These are phyloP conservation scores for Orobanche coerulescens DNA, from an alignment of 257 asterid genomes.

Conservation along the genomic window DNA sequence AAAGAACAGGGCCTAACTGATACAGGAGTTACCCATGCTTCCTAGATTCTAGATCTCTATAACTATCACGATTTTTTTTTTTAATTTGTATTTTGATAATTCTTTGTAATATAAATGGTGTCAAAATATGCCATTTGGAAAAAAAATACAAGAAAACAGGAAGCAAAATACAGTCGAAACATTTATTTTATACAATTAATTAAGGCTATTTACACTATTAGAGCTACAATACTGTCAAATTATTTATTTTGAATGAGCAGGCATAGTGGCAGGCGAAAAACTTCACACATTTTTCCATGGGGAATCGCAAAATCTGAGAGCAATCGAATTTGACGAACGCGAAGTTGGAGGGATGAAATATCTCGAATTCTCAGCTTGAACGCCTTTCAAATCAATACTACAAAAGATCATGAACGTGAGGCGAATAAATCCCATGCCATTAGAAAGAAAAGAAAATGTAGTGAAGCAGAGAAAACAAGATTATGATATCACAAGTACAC, in stretches of 20 bases:
- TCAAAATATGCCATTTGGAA: background rate
- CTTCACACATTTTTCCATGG: constrained; percentile 50
- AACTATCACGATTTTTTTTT: no score
- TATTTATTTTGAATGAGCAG: constrained; percentile 10
- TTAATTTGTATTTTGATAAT: no score
- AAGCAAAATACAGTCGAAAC: background rate
- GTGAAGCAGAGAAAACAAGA: constrained; percentile 23
- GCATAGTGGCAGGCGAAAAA: constrained; percentile 9
- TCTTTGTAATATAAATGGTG: background rate
- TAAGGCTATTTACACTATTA: background rate
- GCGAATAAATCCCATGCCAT: background rate
- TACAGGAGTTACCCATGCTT: no score
- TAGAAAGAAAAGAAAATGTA: constrained; percentile 30
- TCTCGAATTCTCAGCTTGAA: constrained; percentile 79
- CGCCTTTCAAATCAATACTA: constrained; percentile 89
- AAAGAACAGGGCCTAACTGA: no score
- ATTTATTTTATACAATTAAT: background rate
- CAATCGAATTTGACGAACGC: constrained; percentile 74
- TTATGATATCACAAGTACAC: constrained; percentile 18
- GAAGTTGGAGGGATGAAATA: constrained; percentile 62
- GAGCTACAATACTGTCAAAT: no score
- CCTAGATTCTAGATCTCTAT: no score
- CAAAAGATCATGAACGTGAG: constrained; percentile 49
- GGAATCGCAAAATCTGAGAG: constrained; percentile 58
- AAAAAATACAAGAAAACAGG: background rate